These are phyloP conservation scores for Brassica juncea DNA, from an alignment of 345 rosid genomes.

Conservation along the genomic window DNA sequence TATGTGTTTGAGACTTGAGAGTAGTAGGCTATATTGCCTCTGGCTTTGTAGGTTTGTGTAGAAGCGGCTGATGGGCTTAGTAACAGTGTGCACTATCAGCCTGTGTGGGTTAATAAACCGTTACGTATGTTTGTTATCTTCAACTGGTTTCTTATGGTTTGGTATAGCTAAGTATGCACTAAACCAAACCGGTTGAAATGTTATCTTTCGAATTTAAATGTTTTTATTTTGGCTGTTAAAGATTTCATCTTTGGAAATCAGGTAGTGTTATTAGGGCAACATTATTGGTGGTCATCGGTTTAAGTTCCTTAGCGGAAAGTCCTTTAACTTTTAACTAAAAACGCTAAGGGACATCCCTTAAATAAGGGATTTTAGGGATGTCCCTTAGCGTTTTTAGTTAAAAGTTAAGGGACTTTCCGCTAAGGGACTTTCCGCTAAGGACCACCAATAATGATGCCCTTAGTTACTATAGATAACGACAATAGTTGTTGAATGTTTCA, in stretches of 20 bases:
- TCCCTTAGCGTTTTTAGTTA: too few species aligned
- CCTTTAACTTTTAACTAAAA: too few species aligned
- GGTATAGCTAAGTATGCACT: neutral
- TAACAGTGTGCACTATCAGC: constrained; percentile 10
- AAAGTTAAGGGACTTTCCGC: too few species aligned
- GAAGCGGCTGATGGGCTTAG: constrained; percentile 38
- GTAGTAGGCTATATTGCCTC: neutral
- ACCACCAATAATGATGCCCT: too few species aligned
- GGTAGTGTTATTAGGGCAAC: neutral
- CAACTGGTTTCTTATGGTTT: neutral
- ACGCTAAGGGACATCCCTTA: too few species aligned
- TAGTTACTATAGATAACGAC: neutral
- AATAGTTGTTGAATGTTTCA: constrained; percentile 1
- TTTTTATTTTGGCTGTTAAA: neutral
- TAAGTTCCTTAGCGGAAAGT: too few species aligned
- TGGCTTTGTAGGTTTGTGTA: constrained; percentile 35
- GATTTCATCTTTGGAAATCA: neutral
- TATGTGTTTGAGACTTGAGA: constrained; percentile 12
- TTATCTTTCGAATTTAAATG: neutral
- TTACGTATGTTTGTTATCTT: neutral
- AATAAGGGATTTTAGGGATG: too few species aligned
- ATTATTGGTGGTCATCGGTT: too few species aligned
- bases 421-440: too few species aligned
- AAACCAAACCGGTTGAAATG: neutral
- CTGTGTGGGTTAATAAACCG: constrained; percentile 2